phyloP scores from a whole-genome alignment of 2,329 filamentous ascomycete genomes.

The Talaromyces sp. region DNA sequence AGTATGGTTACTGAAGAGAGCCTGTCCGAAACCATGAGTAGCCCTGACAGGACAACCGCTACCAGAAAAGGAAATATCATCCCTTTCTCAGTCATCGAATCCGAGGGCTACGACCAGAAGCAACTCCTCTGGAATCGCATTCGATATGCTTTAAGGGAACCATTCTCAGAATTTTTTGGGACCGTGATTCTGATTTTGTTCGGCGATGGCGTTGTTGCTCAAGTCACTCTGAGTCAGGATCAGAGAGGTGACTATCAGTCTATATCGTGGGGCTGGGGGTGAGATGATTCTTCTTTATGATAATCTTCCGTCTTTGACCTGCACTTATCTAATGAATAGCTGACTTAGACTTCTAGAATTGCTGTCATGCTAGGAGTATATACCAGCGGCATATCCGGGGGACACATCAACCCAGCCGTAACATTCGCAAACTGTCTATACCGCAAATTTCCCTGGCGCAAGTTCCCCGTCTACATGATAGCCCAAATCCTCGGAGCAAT shows the following conservation, averaged over 20 bases:
- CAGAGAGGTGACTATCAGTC: conserved; percentile 47
- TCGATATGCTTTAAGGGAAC: conserved; percentile 50
- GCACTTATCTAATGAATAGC: not conserved
- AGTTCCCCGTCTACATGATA: conserved; percentile 62
- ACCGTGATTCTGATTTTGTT: conserved; percentile 65
- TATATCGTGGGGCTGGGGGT: conserved; percentile 49
- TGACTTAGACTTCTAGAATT: conserved; percentile 40
- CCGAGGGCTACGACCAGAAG: not conserved
- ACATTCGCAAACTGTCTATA: conserved; percentile 65
- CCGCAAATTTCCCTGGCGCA: conserved; percentile 63
- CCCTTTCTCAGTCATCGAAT: not conserved
- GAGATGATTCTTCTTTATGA: conserved; percentile 14
- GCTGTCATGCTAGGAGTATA: conserved; percentile 67
- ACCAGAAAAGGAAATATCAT: not conserved
- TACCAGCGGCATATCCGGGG: conserved; percentile 54
- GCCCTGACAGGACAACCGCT: not conserved
- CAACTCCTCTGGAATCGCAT: conserved; percentile 50
- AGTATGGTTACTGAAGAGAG: not conserved
- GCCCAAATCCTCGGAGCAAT: conserved; percentile 66
- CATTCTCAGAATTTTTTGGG: conserved; percentile 63
- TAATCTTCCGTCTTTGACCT: not conserved
- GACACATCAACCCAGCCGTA: conserved; percentile 66
- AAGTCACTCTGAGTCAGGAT: conserved; percentile 56
- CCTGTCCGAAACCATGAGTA: not conserved
- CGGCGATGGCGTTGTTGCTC: conserved; percentile 65